phyloP scores from a whole-genome alignment of 2,329 filamentous ascomycete species.

The Alternaria gaisen region DNA sequence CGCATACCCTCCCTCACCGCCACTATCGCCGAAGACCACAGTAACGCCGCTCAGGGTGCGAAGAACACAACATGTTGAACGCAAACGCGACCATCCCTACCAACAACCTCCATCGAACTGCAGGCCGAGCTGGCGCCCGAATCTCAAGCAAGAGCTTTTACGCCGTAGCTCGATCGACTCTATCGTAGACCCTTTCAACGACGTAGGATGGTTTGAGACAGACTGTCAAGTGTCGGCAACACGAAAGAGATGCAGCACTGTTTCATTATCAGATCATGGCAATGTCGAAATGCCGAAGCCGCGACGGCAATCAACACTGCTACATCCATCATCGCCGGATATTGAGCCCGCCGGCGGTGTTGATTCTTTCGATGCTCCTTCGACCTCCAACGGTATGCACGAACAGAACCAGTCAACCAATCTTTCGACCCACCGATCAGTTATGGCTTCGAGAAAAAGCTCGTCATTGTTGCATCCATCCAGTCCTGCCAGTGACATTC shows the following conservation, averaged over 20 bases:
- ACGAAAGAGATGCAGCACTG: background rate
- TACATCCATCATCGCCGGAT: slow-evolving; percentile 17
- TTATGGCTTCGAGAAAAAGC: background rate
- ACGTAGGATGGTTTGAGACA: slow-evolving; percentile 1
- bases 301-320: slow-evolving; percentile 13
- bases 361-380: background rate
- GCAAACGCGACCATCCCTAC: slow-evolving; percentile 19
- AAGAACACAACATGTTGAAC: slow-evolving; percentile 9
- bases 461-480: slow-evolving; percentile 39
- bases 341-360: background rate
- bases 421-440: background rate
- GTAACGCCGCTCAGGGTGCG: slow-evolving; percentile 6
- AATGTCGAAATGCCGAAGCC: background rate
- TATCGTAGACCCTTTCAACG: slow-evolving; percentile 18
- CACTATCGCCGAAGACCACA: slow-evolving; percentile 29
- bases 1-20: slow-evolving; percentile 8
- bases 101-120: slow-evolving; percentile 22
- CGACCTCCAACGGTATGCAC: background rate
- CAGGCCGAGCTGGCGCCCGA: slow-evolving; percentile 36
- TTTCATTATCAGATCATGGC: background rate
- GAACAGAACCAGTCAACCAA: background rate
- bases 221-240: background rate
- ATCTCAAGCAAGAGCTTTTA: slow-evolving; percentile 33
- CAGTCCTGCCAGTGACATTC: slow-evolving; percentile 9
- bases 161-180: slow-evolving; percentile 20